These are phyloP conservation scores for Hyparrhenia diplandra DNA, from an alignment of 176 grass and related monocot genomes.

Conservation along the genomic window DNA sequence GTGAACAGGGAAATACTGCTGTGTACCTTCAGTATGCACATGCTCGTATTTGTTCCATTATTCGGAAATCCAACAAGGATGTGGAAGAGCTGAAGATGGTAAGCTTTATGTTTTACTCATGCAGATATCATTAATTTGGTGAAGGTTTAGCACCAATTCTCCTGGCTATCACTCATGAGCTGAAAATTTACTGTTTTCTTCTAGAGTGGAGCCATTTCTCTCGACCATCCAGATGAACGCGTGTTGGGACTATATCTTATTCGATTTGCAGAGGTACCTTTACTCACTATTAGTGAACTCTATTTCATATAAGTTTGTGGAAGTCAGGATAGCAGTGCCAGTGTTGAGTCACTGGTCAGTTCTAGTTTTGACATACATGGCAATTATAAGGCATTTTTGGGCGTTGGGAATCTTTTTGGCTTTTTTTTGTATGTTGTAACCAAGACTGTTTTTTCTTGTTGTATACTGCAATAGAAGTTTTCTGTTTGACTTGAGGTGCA, in stretches of 20 bases:
- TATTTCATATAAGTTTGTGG: neutral
- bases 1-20: constrained; percentile 78
- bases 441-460: neutral
- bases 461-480: neutral
- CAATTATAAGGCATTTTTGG: neutral
- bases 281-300: neutral
- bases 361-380: neutral
- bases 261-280: constrained; percentile 73
- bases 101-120: constrained; percentile 22
- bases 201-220: constrained; percentile 59
- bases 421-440: neutral
- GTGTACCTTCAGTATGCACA: constrained; percentile 86
- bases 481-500: neutral
- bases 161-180: neutral
- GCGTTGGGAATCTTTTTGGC: neutral
- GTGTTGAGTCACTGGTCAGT: neutral
- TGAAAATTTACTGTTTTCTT: constrained; percentile 24
- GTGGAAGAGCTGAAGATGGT: constrained; percentile 73
- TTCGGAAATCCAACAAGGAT: constrained; percentile 72
- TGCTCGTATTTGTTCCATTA: constrained; percentile 95
- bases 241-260: constrained; percentile 83
- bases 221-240: constrained; percentile 71
- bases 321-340: neutral
- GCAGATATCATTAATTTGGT: neutral
- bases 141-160: neutral